These are phyloP conservation scores for Thermomyces lanuginosus DNA, from an alignment of 2,329 filamentous ascomycete genomes.

Conservation along the genomic window DNA sequence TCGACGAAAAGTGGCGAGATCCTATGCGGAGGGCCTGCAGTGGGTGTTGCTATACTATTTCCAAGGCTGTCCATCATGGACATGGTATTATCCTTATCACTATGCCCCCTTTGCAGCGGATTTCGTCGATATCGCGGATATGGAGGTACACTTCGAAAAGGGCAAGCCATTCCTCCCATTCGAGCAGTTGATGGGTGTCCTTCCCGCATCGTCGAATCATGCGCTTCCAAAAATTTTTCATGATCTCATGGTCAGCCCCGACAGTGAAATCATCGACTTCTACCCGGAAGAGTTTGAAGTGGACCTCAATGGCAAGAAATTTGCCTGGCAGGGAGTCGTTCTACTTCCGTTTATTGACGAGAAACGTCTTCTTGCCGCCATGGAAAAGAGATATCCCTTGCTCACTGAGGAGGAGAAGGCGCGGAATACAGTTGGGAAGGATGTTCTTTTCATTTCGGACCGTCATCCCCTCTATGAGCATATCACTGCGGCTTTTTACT, in stretches of 20 bases:
- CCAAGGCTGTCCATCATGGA: slow-evolving; percentile 95
- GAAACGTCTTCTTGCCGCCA: slow-evolving; percentile 63
- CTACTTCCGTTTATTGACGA: slow-evolving; percentile 94
- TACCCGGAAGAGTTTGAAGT: slow-evolving; percentile 89
- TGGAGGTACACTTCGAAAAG: slow-evolving; percentile 68
- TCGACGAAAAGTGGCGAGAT: slow-evolving; percentile 68
- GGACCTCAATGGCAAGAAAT: slow-evolving; percentile 94
- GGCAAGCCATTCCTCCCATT: slow-evolving; percentile 79
- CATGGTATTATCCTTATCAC: slow-evolving; percentile 98
- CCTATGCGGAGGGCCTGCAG: slow-evolving; percentile 86
- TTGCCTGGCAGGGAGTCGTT: slow-evolving; percentile 92
- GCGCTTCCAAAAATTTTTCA: slow-evolving; percentile 81
- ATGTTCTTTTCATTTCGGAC: slow-evolving; percentile 72
- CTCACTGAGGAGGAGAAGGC: slow-evolving; percentile 59
- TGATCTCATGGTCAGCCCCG: slow-evolving; percentile 68
- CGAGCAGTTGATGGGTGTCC: slow-evolving; percentile 94
- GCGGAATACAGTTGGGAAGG: slow-evolving; percentile 64
- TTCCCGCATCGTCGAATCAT: slow-evolving; percentile 84
- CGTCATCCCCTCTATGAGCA: slow-evolving; percentile 74
- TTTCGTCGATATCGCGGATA: slow-evolving; percentile 66
- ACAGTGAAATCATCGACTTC: slow-evolving; percentile 92
- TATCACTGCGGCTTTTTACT: slow-evolving; percentile 72
- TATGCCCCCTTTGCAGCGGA: slow-evolving; percentile 96
- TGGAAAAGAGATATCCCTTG: slow-evolving; percentile 65
- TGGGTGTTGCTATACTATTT: slow-evolving; percentile 98